phyloP scores from a whole-genome alignment of 2,329 filamentous ascomycete species.

The Penicillium palitans region DNA sequence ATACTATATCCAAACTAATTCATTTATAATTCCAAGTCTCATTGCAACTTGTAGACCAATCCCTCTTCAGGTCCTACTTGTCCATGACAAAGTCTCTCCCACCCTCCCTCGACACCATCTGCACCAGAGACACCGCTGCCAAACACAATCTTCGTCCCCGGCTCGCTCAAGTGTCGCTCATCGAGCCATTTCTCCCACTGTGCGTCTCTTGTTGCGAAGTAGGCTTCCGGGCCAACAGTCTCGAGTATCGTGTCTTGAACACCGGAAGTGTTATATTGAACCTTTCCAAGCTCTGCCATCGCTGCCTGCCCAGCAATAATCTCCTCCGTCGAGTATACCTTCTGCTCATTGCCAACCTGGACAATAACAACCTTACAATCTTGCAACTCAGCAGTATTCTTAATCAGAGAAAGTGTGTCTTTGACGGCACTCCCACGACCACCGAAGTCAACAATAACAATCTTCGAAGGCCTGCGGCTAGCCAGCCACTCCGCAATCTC shows the following conservation, averaged over 20 bases:
- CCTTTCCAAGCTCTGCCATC: constrained; percentile 4
- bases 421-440: constrained; percentile 9
- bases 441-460: constrained; percentile 24
- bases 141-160: constrained; percentile 17
- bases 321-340: constrained; percentile 12
- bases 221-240: background rate
- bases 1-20: background rate
- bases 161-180: constrained; percentile 9
- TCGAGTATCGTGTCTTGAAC: constrained; percentile 12
- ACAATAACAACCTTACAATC: constrained; percentile 12
- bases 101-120: constrained; percentile 20
- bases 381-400: background rate
- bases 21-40: background rate
- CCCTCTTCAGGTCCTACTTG: constrained; percentile 15
- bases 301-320: background rate
- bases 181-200: constrained; percentile 15
- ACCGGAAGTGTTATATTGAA: constrained; percentile 17
- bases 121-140: constrained; percentile 13
- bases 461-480: constrained; percentile 6
- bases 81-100: constrained; percentile 12
- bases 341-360: constrained; percentile 20
- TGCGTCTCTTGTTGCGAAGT: background rate
- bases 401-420: constrained; percentile 3
- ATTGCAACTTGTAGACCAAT: constrained; percentile 20
- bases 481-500: constrained; percentile 13